phyloP scores from a whole-genome alignment of 768 basidiomycete genomes.

The Pholiota conissans region DNA sequence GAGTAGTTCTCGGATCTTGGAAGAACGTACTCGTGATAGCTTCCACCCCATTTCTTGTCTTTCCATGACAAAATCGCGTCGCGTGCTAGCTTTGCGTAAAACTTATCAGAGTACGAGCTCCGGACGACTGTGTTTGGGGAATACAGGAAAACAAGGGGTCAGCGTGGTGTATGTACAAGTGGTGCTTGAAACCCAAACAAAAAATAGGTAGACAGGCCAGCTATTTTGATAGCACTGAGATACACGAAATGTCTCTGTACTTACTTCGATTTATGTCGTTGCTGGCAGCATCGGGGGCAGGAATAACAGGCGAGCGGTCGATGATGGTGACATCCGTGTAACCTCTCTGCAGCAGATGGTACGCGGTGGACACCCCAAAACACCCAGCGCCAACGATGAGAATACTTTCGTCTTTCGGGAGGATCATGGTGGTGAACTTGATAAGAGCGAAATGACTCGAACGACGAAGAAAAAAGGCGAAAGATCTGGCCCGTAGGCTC shows the following conservation, averaged over 20 bases:
- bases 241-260: conserved; percentile 10
- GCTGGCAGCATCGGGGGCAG: conserved; percentile 81
- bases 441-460: not conserved
- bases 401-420: conserved; percentile 35
- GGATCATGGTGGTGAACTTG: conserved; percentile 20
- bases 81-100: conserved; percentile 69
- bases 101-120: conserved; percentile 67
- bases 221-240: not conserved
- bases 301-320: conserved; percentile 67
- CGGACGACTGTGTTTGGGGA: conserved; percentile 55
- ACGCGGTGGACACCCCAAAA: conserved; percentile 87
- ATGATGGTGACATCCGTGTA: conserved; percentile 73
- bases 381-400: conserved; percentile 81
- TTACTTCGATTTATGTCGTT: conserved; percentile 53
- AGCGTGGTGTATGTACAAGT: not conserved
- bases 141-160: not conserved
- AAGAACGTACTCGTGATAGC: conserved; percentile 81
- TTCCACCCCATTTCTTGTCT: conserved; percentile 63
- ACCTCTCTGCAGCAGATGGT: conserved; percentile 70
- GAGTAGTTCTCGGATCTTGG: conserved; percentile 18
- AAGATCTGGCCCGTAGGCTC: not conserved
- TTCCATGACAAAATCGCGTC: conserved; percentile 82
- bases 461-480: not conserved
- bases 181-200: not conserved
- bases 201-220: not conserved